Percentiles rank a stretch among this genome's conserved stretches.
phyloP scores from a whole-genome alignment of 2,329 filamentous ascomycete species.

The Colletotrichum sp. region DNA sequence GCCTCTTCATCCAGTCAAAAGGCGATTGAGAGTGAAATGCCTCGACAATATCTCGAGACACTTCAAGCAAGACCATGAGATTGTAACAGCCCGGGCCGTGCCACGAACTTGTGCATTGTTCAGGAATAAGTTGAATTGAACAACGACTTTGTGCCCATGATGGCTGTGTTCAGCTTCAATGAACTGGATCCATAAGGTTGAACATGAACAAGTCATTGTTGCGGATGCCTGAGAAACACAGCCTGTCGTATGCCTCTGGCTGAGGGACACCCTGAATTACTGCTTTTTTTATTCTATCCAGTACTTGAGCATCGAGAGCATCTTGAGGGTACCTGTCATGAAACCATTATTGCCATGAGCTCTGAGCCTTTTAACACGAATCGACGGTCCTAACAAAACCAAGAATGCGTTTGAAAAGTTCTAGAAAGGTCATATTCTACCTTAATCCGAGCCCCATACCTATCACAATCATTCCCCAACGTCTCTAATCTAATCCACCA shows the following conservation, averaged over 20 bases:
- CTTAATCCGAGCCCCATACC: not conserved
- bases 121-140: fast-evolving
- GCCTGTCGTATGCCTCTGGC: not conserved
- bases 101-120: not conserved
- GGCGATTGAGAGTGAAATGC: not conserved
- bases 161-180: not conserved
- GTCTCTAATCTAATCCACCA: slow-evolving; percentile 33
- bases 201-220: not conserved
- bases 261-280: not conserved
- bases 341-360: too few species aligned
- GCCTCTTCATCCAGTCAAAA: not conserved
- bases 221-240: not conserved
- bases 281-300: too few species aligned
- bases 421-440: not conserved
- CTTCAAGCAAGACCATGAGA: not conserved
- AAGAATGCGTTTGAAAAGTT: not conserved
- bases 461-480: not conserved
- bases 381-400: too few species aligned
- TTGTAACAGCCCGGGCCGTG: not conserved
- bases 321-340: too few species aligned
- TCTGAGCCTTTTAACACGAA: too few species aligned
- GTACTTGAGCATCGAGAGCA: too few species aligned
- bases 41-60: not conserved
- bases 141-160: fast-evolving
- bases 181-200: not conserved